Percentiles rank a stretch among this genome's conserved stretches.
These are phyloP conservation scores for Epichloe amarillans DNA, from an alignment of 2,329 filamentous ascomycete species.

Conservation along the genomic window DNA sequence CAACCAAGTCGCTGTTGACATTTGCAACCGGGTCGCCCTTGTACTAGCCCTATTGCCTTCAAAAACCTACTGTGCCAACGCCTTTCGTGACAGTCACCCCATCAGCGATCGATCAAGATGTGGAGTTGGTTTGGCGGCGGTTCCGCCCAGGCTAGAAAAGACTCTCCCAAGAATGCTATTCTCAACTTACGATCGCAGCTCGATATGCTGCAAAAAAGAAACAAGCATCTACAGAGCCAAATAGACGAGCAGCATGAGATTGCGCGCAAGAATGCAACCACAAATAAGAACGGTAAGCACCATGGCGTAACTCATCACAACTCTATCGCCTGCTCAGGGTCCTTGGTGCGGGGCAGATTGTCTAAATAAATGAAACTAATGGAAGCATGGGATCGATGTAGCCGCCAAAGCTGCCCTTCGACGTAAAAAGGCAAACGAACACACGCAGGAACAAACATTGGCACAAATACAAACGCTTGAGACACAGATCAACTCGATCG, in stretches of 20 bases:
- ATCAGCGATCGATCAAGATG: slow-evolving; percentile 28
- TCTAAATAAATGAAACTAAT: slow-evolving; percentile 11
- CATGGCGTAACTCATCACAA: background rate
- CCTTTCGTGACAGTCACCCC: background rate
- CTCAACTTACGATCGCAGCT: slow-evolving; percentile 75
- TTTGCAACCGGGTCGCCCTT: background rate
- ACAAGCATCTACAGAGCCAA: slow-evolving; percentile 79
- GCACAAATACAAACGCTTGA: slow-evolving; percentile 87
- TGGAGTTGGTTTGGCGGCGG: slow-evolving; percentile 89
- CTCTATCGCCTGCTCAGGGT: background rate
- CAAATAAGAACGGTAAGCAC: slow-evolving; percentile 77
- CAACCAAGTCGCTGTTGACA: background rate
- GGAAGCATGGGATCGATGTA: slow-evolving; percentile 22
- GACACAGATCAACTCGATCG: slow-evolving; percentile 91
- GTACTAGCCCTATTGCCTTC: background rate
- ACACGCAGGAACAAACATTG: slow-evolving; percentile 79
- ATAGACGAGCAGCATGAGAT: slow-evolving; percentile 86
- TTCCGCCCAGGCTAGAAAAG: slow-evolving; percentile 73
- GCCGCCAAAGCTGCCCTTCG: slow-evolving; percentile 81
- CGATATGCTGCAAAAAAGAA: slow-evolving; percentile 95
- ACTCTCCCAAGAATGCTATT: slow-evolving; percentile 97
- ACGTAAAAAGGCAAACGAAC: slow-evolving; percentile 90
- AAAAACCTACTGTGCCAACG: background rate
- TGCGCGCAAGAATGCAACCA: slow-evolving; percentile 71
- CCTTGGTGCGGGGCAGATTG: slow-evolving; percentile 7